phyloP scores from a whole-genome alignment of 441 rosid genomes.

The Eruca vesicaria region DNA sequence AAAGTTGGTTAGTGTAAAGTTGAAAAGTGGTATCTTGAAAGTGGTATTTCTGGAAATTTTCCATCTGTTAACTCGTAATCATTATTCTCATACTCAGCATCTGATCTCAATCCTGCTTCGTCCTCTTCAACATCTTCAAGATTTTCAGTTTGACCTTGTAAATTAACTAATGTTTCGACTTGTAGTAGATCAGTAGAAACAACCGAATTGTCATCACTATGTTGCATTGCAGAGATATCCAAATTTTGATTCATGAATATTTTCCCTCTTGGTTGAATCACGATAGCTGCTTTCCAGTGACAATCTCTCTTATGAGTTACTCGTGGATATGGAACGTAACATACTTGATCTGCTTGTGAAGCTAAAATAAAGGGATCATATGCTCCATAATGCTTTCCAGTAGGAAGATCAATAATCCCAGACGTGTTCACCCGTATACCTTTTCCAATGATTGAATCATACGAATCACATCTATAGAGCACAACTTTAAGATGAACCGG shows the following conservation, averaged over 20 bases:
- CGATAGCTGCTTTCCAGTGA: too few relatives aligned
- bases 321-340: background rate
- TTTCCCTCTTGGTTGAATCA: background rate
- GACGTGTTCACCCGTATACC: background rate
- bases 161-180: background rate
- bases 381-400: background rate
- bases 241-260: background rate
- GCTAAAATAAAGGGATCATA: background rate
- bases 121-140: background rate
- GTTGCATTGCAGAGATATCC: background rate
- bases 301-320: background rate
- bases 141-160: background rate
- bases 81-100: background rate
- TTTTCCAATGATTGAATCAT: background rate
- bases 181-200: background rate
- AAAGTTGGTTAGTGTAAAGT: too few relatives aligned
- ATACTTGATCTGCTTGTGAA: background rate
- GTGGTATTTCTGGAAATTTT: too few relatives aligned
- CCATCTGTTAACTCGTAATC: background rate
- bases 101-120: background rate
- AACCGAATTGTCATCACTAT: background rate
- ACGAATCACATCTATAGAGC: background rate
- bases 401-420: background rate
- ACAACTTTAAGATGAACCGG: background rate
- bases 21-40: too few relatives aligned